phyloP scores from a whole-genome alignment of 257 asterid genomes.

The Solanum boliviense region DNA sequence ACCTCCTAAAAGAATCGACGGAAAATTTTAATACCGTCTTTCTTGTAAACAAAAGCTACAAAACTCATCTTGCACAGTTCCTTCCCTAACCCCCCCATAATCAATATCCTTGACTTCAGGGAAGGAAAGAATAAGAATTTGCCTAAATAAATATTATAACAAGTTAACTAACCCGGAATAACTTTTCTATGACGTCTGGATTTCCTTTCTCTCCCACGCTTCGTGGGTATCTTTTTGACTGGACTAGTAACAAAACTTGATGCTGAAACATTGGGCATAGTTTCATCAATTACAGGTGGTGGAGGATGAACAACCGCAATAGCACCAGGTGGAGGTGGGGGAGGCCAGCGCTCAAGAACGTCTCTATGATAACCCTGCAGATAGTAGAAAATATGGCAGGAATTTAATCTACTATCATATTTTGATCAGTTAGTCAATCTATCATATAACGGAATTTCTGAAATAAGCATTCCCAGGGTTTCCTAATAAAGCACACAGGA shows the following conservation, averaged over 20 bases:
- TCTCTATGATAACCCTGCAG: conserved; percentile 84
- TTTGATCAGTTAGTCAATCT: neutral
- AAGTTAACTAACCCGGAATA: conserved; percentile 21
- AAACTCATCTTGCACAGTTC: conserved; percentile 23
- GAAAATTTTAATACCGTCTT: neutral
- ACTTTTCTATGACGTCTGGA: conserved; percentile 60
- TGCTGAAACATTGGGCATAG: neutral
- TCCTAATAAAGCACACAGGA: neutral
- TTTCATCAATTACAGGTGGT: conserved; percentile 16
- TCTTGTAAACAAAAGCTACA: conserved; percentile 7
- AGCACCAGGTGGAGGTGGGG: conserved; percentile 36
- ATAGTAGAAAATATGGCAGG: neutral
- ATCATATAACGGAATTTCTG: neutral
- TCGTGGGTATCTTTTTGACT: conserved; percentile 19
- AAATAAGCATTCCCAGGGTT: neutral
- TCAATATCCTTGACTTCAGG: conserved; percentile 13
- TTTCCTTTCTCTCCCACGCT: conserved; percentile 46
- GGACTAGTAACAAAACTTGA: conserved; percentile 4
- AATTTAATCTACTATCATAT: neutral
- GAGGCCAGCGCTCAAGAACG: conserved; percentile 44
- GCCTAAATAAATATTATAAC: conserved; percentile 24
- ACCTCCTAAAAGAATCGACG: neutral
- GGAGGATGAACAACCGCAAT: conserved; percentile 28
- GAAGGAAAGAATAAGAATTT: conserved; percentile 13
- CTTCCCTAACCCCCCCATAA: conserved; percentile 15